phyloP scores from a whole-genome alignment of 169 alveolate species.

The Toxoplasma gondii region DNA sequence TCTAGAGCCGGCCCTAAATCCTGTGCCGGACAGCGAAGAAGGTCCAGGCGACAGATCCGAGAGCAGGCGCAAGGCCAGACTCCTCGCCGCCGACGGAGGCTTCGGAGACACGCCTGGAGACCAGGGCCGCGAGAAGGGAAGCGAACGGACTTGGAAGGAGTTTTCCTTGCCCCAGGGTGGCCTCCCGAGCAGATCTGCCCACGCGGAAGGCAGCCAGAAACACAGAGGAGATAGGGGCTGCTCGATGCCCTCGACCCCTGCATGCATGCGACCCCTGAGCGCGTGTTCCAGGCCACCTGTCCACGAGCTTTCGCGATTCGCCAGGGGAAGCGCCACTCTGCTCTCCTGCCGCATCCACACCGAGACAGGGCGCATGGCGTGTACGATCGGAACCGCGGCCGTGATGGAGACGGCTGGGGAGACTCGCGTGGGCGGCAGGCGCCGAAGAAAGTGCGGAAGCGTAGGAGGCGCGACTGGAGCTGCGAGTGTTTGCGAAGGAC shows the following conservation, averaged over 20 bases:
- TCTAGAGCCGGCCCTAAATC: not conserved
- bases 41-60: not conserved
- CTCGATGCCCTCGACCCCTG: not conserved
- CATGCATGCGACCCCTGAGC: not conserved
- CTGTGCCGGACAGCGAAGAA: not conserved
- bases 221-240: not conserved
- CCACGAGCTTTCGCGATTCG: not conserved
- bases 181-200: not conserved
- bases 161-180: not conserved
- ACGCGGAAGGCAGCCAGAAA: not conserved
- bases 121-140: not conserved
- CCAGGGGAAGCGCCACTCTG: not conserved
- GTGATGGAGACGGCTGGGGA: not conserved
- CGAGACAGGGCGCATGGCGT: constrained; percentile 8
- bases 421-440: not conserved
- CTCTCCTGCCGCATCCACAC: constrained; percentile 23
- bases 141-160: not conserved
- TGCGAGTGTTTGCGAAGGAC: not conserved
- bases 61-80: not conserved
- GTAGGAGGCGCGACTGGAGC: not conserved
- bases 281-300: not conserved
- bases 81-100: not conserved
- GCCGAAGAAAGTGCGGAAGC: not conserved
- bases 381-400: not conserved
- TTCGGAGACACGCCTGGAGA: not conserved